A percentile compares a stretch with the other conserved stretches of the same genome.
Evolutionary conservation across 768 basidiomycete species (phyloP).

Genomic region (Naganishia antarctica): DNA sequence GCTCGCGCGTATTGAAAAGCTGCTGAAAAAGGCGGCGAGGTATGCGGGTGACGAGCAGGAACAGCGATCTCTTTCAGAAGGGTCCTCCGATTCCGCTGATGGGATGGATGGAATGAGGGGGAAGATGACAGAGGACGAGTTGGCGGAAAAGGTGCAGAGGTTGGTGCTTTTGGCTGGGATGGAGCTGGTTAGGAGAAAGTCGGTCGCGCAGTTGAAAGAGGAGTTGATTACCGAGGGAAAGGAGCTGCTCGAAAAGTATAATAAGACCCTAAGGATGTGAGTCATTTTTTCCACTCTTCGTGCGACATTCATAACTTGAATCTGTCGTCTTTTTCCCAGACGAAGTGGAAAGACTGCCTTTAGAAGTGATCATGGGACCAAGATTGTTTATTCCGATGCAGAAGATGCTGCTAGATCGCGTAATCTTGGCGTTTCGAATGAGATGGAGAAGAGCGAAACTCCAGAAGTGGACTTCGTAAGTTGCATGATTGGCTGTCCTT

Average conservation of each 20-base stretch:
- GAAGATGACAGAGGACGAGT: conserved; percentile 14
- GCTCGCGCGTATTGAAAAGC: conserved; percentile 10
- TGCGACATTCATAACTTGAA: neutral
- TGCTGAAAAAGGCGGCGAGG: conserved; percentile 14
- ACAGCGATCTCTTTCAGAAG: neutral
- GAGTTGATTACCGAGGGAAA: conserved; percentile 25
- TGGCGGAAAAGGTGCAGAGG: conserved; percentile 13
- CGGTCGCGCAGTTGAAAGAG: conserved; percentile 11
- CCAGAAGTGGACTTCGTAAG: conserved; percentile 5
- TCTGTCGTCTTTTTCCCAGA: neutral
- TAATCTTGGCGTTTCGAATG: too few relatives aligned
- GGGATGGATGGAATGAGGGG: neutral
- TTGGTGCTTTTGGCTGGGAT: conserved; percentile 16
- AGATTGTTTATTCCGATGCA: neutral
- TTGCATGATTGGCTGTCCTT: neutral
- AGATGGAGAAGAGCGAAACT: neutral
- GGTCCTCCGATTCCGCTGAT: neutral
- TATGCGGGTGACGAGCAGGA: conserved; percentile 11
- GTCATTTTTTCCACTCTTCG: neutral
- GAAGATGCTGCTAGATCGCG: too few relatives aligned
- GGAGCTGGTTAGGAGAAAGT: neutral
- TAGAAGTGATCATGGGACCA: neutral
- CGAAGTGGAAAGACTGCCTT: neutral
- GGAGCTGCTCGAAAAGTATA: conserved; percentile 22
- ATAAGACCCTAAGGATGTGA: conserved; percentile 9